A percentile compares a stretch with the other conserved stretches of the same genome.
These are phyloP conservation scores for Hippophae tibetana DNA, from an alignment of 306 rosid genomes.

Conservation along the genomic window DNA sequence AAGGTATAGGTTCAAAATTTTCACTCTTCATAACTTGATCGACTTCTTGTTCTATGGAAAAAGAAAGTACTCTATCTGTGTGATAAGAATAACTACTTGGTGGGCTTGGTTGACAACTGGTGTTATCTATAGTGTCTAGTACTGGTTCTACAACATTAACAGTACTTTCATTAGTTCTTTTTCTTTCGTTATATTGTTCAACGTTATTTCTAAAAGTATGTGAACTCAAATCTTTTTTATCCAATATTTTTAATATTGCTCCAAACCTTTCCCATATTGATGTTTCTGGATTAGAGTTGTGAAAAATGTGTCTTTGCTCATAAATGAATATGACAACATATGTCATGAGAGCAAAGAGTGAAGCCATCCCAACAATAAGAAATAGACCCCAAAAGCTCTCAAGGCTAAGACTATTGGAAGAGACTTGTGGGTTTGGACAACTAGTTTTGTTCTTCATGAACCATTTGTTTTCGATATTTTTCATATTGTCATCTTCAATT, in stretches of 20 bases:
- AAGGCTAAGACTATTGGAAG: slow-evolving; percentile 40
- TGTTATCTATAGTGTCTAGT: too few species aligned
- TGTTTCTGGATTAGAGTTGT: not conserved
- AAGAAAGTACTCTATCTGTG: too few species aligned
- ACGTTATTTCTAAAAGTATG: not conserved
- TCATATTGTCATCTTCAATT: slow-evolving; percentile 41
- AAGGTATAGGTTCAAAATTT: too few species aligned
- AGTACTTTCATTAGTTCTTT: too few species aligned
- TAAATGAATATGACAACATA: slow-evolving; percentile 26
- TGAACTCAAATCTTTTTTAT: slow-evolving; percentile 4
- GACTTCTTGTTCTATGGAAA: too few species aligned
- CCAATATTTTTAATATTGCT: not conserved
- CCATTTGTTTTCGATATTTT: slow-evolving; percentile 40
- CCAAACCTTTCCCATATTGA: slow-evolving; percentile 21
- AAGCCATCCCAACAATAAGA: slow-evolving; percentile 37
- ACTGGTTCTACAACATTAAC: too few species aligned
- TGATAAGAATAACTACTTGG: too few species aligned
- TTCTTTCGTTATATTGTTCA: not conserved
- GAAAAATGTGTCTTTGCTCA: slow-evolving; percentile 26
- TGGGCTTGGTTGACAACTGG: too few species aligned
- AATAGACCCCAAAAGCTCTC: slow-evolving; percentile 61
- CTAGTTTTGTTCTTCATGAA: slow-evolving; percentile 7
- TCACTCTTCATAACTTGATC: too few species aligned
- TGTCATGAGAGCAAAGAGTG: slow-evolving; percentile 25
- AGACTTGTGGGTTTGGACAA: slow-evolving; percentile 19